Percentiles rank a stretch among this genome's conserved stretches.
These are phyloP conservation scores for Orbilia quercus DNA, from an alignment of 2,329 filamentous ascomycete genomes.

Conservation along the genomic window DNA sequence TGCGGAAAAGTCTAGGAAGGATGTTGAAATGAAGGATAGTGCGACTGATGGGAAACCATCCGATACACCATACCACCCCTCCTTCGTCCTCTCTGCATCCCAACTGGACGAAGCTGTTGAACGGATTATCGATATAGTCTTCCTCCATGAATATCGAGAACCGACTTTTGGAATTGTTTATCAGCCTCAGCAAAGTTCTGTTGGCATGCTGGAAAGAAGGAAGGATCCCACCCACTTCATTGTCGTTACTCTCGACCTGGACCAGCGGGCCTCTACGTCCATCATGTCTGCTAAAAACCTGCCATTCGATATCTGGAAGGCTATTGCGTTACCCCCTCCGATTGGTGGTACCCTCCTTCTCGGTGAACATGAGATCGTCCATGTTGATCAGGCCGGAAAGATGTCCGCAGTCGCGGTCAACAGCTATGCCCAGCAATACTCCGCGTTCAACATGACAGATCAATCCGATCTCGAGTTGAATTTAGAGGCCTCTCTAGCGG, in stretches of 20 bases:
- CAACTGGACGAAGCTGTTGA: conserved; percentile 87
- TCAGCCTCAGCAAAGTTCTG: conserved; percentile 77
- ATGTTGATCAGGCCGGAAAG: conserved; percentile 95
- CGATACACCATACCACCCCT: conserved; percentile 82
- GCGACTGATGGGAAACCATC: conserved; percentile 55
- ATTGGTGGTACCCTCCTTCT: conserved; percentile 89
- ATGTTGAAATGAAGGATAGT: conserved; percentile 56
- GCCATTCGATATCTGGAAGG: conserved; percentile 85
- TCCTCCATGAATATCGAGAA: conserved; percentile 95
- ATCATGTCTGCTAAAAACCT: conserved; percentile 86
- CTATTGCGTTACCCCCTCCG: conserved; percentile 83
- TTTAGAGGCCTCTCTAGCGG: conserved; percentile 82
- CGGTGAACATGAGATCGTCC: conserved; percentile 89
- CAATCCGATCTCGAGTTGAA: conserved; percentile 83
- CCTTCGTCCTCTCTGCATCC: conserved; percentile 91
- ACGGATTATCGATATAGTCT: conserved; percentile 89
- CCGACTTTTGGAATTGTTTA: conserved; percentile 96
- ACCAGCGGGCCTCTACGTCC: conserved; percentile 91
- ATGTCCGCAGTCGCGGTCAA: conserved; percentile 93
- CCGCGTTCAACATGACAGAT: conserved; percentile 81
- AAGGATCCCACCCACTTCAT: conserved; percentile 90
- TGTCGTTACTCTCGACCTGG: conserved; percentile 93
- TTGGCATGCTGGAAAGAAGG: conserved; percentile 72
- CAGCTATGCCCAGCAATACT: conserved; percentile 83
- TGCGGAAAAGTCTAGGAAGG: conserved; percentile 55